Conservation (phyloP, 2,329 filamentous ascomycete species). For the Epichloe baconii region DNA sequence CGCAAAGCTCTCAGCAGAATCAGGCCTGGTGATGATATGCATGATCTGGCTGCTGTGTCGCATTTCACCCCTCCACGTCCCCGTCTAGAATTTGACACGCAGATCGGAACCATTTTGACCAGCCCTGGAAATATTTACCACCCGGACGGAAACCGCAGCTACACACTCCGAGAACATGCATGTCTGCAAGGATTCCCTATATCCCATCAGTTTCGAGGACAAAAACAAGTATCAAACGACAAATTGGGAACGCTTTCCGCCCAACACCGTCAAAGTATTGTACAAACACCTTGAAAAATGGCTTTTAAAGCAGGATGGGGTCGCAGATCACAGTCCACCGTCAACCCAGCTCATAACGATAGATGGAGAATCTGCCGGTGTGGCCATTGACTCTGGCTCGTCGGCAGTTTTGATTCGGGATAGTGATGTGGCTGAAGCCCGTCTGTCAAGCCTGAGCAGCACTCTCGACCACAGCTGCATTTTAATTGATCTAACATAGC, state of each 20-base stretch:
- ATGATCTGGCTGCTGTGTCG: slow-evolving; percentile 21
- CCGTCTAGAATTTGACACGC: slow-evolving; percentile 32
- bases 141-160: slow-evolving; percentile 46
- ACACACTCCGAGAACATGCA: slow-evolving; percentile 56
- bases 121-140: slow-evolving; percentile 51
- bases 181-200: slow-evolving; percentile 56
- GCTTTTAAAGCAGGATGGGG: slow-evolving; percentile 30
- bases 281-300: slow-evolving; percentile 35
- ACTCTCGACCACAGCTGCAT: not conserved
- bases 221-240: slow-evolving; percentile 34
- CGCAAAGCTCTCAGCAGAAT: slow-evolving; percentile 27
- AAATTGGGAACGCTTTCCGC: slow-evolving; percentile 72
- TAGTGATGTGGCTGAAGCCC: not conserved
- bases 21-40: slow-evolving; percentile 21
- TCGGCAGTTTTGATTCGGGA: not conserved
- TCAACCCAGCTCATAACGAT: slow-evolving; percentile 13
- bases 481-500: not conserved
- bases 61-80: slow-evolving; percentile 16
- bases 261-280: slow-evolving; percentile 37
- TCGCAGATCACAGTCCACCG: slow-evolving; percentile 11
- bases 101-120: slow-evolving; percentile 50
- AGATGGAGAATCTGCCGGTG: slow-evolving; percentile 7
- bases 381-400: slow-evolving; percentile 8
- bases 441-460: not conserved
- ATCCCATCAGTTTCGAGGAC: slow-evolving; percentile 41